phyloP scores from a whole-genome alignment of 108 stramenopile species.

The Mayamaea pseudoterrestris region DNA sequence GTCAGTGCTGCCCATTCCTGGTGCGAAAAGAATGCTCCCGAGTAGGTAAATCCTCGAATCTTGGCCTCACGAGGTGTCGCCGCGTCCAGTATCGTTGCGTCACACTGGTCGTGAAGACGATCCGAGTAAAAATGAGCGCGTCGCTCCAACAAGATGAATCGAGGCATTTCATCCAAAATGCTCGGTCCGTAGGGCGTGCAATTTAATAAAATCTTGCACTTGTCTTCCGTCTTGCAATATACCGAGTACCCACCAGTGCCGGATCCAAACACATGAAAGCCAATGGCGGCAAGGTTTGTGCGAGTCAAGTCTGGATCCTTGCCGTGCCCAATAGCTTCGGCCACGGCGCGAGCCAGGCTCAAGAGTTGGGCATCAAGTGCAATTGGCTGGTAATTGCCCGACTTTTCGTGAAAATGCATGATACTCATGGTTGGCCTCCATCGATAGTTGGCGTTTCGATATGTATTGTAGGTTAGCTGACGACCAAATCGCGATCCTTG shows the following conservation, averaged over 20 bases:
- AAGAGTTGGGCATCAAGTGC: slow-evolving; percentile 46
- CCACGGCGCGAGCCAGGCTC: slow-evolving; percentile 32
- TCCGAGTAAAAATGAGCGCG: neutral
- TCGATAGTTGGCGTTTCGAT: slow-evolving; percentile 24
- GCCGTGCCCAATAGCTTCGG: slow-evolving; percentile 43
- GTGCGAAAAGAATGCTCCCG: slow-evolving; percentile 58
- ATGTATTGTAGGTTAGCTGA: slow-evolving; percentile 31
- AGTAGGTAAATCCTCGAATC: slow-evolving; percentile 25
- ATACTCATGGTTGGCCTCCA: slow-evolving; percentile 50
- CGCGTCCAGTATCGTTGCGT: slow-evolving; percentile 9
- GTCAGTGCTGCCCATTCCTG: slow-evolving; percentile 60
- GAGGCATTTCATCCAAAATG: slow-evolving; percentile 51
- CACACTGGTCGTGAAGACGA: neutral
- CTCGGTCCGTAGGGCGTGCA: slow-evolving; percentile 62
- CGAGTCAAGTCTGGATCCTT: slow-evolving; percentile 16
- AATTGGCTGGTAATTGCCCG: slow-evolving; percentile 45
- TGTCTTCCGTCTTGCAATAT: slow-evolving; percentile 17
- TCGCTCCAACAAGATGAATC: slow-evolving; percentile 44
- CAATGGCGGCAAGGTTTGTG: slow-evolving; percentile 10
- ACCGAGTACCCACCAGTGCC: slow-evolving; percentile 47
- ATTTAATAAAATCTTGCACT: slow-evolving; percentile 31
- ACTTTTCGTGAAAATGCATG: slow-evolving; percentile 29
- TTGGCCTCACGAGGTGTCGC: slow-evolving; percentile 9
- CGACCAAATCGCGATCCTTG: slow-evolving; percentile 53
- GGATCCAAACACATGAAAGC: slow-evolving; percentile 23